Evolutionary conservation across 257 asterid species (phyloP).

Genomic region (Primulina eburnea): DNA sequence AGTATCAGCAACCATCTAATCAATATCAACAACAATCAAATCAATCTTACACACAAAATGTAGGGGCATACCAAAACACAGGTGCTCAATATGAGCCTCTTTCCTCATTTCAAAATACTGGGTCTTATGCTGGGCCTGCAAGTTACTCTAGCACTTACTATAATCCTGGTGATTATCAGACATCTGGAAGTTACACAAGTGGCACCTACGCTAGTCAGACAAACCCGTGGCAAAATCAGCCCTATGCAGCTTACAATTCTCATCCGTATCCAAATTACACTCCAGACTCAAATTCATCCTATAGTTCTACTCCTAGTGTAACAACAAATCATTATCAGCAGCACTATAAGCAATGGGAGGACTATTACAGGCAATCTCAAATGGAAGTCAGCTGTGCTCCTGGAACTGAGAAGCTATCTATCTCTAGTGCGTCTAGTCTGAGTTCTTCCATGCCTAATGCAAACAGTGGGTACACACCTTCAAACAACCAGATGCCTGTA

Average conservation of each 20-base stretch:
- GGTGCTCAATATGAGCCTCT: slow-evolving; percentile 99
- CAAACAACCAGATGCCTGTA: slow-evolving; percentile 59
- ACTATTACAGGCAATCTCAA: slow-evolving; percentile 80
- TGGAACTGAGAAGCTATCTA: slow-evolving; percentile 84
- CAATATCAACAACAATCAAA: slow-evolving; percentile 46
- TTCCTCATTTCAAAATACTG: slow-evolving; percentile 99
- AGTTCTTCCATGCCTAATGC: slow-evolving; percentile 57
- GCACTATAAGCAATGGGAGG: slow-evolving; percentile 88
- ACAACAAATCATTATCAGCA: slow-evolving; percentile 68
- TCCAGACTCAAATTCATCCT: slow-evolving; percentile 64
- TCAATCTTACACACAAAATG: slow-evolving; percentile 67
- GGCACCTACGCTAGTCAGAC: slow-evolving; percentile 67
- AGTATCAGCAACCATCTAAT: slow-evolving; percentile 22
- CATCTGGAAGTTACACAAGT: slow-evolving; percentile 91
- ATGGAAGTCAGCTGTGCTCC: slow-evolving; percentile 99
- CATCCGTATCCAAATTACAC: slow-evolving; percentile 75
- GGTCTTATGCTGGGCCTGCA: slow-evolving; percentile 98
- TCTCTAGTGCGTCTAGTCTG: slow-evolving; percentile 50
- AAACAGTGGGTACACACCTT: slow-evolving; percentile 50
- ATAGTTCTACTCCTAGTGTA: slow-evolving; percentile 60
- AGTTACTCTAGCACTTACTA: slow-evolving; percentile 99
- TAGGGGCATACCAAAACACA: slow-evolving; percentile 91
- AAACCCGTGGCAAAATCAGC: slow-evolving; percentile 85
- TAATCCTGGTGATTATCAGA: slow-evolving; percentile 99
- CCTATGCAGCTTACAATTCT: slow-evolving; percentile 60